Evolutionary conservation across 2,329 filamentous ascomycete species (phyloP), one percentile per base, ranked within the genome.

Genomic region (Fusarium coffeatum): DNA sequence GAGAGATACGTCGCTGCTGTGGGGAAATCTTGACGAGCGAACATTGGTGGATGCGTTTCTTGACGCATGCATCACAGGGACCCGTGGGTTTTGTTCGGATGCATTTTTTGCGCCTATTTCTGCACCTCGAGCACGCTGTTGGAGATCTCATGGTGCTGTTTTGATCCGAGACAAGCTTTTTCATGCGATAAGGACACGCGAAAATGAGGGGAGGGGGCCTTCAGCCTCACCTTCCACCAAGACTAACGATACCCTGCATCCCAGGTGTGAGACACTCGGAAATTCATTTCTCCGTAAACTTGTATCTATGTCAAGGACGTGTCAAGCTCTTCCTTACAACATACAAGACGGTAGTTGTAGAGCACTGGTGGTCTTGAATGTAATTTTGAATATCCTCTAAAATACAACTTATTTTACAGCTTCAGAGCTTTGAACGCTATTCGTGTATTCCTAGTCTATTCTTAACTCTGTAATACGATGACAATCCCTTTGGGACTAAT

Each of bases 31-130:
- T 22, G 56, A 56, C 50, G 32, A 59, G 57, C 6, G 50, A 59
- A 11, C 57, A 59, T 30, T 59, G 57, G 11, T 56, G 16, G 32
- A 57, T 6, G 18, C 27, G 18, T 6, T 59, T 56, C 18, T 45
- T 43, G 10, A 49, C 49, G 32, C 51, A 59, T 16, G 57, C 41
- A n/a, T 59, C 57, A 32, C 57, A 59, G 2, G 51, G 51, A 18
- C 30, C 57, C 11, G 15, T 41, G 25, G 51, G 50, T 9, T 59
- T 59, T 16, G 56, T 45, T 23, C 32, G 56, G 40, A 59, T 40
- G 25, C 57, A 59, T 20, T 59, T 59, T 23, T 59, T 59, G 23
- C 57, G 57, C 30, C 57, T 46, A 30, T 42, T 59, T 59, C 57
- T 41, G 25, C 57, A 59, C 25, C 57, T 57, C 8, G 30, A 57